Evolutionary conservation across 108 stramenopile species (phyloP).

Genomic region (Cyclotella atomus): DNA sequence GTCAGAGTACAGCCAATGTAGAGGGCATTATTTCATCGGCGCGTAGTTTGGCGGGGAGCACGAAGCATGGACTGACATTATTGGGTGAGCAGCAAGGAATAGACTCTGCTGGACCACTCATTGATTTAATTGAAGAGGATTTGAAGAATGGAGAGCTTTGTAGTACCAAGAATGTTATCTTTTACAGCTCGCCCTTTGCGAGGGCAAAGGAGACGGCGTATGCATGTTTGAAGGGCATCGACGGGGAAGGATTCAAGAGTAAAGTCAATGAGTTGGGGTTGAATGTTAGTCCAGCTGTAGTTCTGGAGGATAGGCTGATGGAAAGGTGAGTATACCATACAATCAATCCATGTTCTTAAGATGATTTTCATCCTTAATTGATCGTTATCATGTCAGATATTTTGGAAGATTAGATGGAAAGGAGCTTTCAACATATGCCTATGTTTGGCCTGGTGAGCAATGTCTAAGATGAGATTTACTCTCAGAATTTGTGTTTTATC

Average conservation of each 20-base stretch:
- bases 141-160: constrained; percentile 17
- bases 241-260: constrained; percentile 34
- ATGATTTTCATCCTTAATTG: background rate
- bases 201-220: constrained; percentile 75
- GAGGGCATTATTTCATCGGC: constrained; percentile 79
- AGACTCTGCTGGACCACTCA: constrained; percentile 55
- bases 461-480: background rate
- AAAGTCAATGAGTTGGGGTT: constrained; percentile 51
- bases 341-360: background rate
- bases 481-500: too few relatives aligned
- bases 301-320: constrained; percentile 70
- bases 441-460: constrained; percentile 74
- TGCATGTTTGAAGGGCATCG: constrained; percentile 60
- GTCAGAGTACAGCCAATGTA: constrained; percentile 81
- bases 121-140: constrained; percentile 52
- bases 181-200: constrained; percentile 84
- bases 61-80: constrained; percentile 74
- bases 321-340: constrained; percentile 46
- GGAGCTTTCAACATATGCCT: constrained; percentile 66
- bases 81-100: constrained; percentile 74
- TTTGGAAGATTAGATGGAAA: constrained; percentile 80
- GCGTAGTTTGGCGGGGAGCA: constrained; percentile 69
- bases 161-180: constrained; percentile 53
- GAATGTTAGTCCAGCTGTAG: constrained; percentile 49
- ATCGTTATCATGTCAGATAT: constrained; percentile 14